Percentiles rank a stretch among this genome's conserved stretches.
These are phyloP conservation scores for Aspergillus intermedius DNA, from an alignment of 2,329 filamentous ascomycete species.

Conservation along the genomic window DNA sequence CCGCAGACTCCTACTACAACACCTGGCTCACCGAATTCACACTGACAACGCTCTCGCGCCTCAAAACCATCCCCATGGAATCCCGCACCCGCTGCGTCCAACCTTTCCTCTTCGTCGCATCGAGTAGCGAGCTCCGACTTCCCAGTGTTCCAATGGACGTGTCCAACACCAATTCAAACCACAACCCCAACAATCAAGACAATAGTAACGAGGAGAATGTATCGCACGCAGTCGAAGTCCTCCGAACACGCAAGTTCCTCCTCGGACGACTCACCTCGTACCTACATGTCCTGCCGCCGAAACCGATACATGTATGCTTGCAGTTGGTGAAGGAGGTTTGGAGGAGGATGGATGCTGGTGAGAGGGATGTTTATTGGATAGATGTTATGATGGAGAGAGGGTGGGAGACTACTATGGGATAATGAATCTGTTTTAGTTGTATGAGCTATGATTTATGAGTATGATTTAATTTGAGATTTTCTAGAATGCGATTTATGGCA, in stretches of 20 bases:
- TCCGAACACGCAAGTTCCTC: conserved; percentile 43
- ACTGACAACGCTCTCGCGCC: conserved; percentile 44
- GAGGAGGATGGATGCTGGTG: conserved; percentile 45
- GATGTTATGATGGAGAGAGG: conserved; percentile 53
- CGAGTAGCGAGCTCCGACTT: conserved; percentile 46
- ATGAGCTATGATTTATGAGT: neutral
- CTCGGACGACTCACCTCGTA: conserved; percentile 43
- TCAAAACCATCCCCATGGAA: conserved; percentile 46
- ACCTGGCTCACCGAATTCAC: conserved; percentile 47
- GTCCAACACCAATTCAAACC: conserved; percentile 24
- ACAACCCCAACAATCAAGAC: neutral
- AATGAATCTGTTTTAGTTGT: too few relatives aligned
- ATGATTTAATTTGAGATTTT: too few relatives aligned
- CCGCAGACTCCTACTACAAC: conserved; percentile 17
- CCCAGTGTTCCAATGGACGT: neutral
- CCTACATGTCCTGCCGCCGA: conserved; percentile 44
- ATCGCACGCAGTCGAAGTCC: conserved; percentile 41
- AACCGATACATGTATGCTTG: conserved; percentile 46
- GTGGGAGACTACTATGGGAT: conserved; percentile 52
- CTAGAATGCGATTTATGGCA: neutral
- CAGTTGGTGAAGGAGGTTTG: conserved; percentile 49
- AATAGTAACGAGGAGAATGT: conserved; percentile 21
- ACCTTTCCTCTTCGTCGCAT: conserved; percentile 47
- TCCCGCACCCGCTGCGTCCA: conserved; percentile 51
- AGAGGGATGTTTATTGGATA: conserved; percentile 46